A percentile compares a stretch with the other conserved stretches of the same genome.
These are phyloP conservation scores for Plasmodium falciparum DNA, from an alignment of 169 alveolate genomes.

Conservation along the genomic window DNA sequence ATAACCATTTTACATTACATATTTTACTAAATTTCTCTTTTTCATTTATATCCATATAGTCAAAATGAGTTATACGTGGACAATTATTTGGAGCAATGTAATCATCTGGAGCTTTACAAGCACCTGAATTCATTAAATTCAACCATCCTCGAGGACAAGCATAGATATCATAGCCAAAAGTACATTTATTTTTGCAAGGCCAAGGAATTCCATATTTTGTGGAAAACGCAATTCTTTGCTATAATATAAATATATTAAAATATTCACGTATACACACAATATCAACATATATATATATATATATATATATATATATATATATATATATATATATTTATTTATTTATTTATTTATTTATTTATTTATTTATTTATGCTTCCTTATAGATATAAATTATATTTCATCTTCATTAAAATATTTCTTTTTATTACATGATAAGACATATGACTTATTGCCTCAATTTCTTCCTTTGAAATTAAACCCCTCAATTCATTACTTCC, in stretches of 20 bases:
- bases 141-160: slow-evolving; percentile 69
- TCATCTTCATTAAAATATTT: slow-evolving; percentile 1
- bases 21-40: slow-evolving; percentile 60
- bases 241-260: neutral
- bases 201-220: slow-evolving; percentile 69
- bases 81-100: slow-evolving; percentile 43
- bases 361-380: neutral
- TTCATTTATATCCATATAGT: slow-evolving; percentile 50
- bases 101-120: slow-evolving; percentile 71
- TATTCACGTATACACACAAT: neutral
- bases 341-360: too few relatives aligned
- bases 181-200: slow-evolving; percentile 69
- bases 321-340: neutral
- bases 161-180: slow-evolving; percentile 42
- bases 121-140: slow-evolving; percentile 64
- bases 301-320: neutral
- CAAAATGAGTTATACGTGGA: slow-evolving; percentile 74
- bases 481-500: slow-evolving; percentile 37
- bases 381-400: neutral
- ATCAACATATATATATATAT: neutral
- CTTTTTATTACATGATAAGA: slow-evolving; percentile 39
- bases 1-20: slow-evolving; percentile 73
- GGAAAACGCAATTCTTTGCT: slow-evolving; percentile 70
- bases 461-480: slow-evolving; percentile 60
- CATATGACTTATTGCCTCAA: slow-evolving; percentile 62